Conservation (phyloP, 2,329 filamentous ascomycete genomes). For the Aspergillus neotritici region DNA sequence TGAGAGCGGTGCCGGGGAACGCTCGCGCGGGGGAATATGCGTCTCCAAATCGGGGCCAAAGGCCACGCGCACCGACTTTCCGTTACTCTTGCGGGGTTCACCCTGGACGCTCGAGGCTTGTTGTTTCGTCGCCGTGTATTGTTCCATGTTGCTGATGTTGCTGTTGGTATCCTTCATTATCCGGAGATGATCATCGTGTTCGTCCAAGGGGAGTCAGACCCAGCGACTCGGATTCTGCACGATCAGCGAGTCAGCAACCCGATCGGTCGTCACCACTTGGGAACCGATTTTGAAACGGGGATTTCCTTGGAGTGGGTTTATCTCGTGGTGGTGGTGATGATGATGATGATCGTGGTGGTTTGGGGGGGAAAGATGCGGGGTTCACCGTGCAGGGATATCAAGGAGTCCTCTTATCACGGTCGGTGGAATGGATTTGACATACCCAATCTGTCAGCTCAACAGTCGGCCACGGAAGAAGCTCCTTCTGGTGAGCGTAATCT, state of each 20-base stretch:
- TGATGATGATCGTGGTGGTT: not conserved
- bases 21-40: constrained; percentile 31
- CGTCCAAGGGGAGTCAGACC: constrained; percentile 7
- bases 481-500: not conserved
- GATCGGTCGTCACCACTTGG: too few species aligned
- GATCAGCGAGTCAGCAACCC: too few species aligned
- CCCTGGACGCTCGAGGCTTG: constrained; percentile 25
- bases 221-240: not conserved
- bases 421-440: not conserved
- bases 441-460: constrained; percentile 13
- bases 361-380: not conserved
- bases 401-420: constrained; percentile 6
- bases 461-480: constrained; percentile 2
- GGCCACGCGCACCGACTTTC: constrained; percentile 34
- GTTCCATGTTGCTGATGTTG: constrained; percentile 34
- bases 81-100: constrained; percentile 27
- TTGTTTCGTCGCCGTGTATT: constrained; percentile 19
- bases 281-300: too few species aligned
- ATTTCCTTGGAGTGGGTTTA: too few species aligned
- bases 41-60: constrained; percentile 37
- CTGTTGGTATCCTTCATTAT: constrained; percentile 35
- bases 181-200: constrained; percentile 28
- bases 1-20: constrained; percentile 25
- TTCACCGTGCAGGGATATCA: constrained; percentile 11
- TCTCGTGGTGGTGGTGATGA: not conserved